Conservation (phyloP, 2,329 filamentous ascomycete species). For the Arthrinium puccinioides region DNA sequence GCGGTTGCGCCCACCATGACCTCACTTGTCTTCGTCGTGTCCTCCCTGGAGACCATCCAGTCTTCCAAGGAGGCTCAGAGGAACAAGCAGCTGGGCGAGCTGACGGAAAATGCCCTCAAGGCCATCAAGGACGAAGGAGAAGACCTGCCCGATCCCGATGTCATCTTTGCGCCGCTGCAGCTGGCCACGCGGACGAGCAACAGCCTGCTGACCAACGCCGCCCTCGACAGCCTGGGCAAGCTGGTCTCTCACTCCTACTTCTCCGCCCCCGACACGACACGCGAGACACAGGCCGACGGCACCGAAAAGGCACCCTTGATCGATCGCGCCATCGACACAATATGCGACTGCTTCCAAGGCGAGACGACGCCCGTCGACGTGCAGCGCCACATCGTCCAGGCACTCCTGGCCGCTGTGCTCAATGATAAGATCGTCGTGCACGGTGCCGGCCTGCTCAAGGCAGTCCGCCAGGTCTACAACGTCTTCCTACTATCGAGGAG, state of each 20-base stretch:
- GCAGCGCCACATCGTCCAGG: conserved; percentile 97
- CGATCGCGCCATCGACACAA: conserved; percentile 95
- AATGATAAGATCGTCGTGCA: conserved; percentile 99
- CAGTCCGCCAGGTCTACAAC: conserved; percentile 96
- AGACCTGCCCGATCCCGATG: conserved; percentile 77
- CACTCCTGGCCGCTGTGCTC: conserved; percentile 84
- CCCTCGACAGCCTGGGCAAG: conserved; percentile 96
- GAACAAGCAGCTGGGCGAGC: conserved; percentile 76
- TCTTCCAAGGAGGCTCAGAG: conserved; percentile 85
- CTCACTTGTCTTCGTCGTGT: conserved; percentile 93
- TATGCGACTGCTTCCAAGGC: conserved; percentile 98
- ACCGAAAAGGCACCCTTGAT: conserved; percentile 66
- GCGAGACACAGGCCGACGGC: conserved; percentile 34
- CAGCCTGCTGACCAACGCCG: conserved; percentile 77
- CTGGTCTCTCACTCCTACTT: conserved; percentile 99
- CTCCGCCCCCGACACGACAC: conserved; percentile 55
- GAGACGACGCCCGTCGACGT: conserved; percentile 88
- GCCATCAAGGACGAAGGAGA: conserved; percentile 82
- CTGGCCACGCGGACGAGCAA: conserved; percentile 83
- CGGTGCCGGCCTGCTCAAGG: conserved; percentile 90
- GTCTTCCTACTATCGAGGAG: conserved; percentile 94
- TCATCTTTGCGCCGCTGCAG: conserved; percentile 85
- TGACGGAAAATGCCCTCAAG: conserved; percentile 71
- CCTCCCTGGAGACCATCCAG: conserved; percentile 85
- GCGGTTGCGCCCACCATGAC: no score